Conservation (phyloP, 1,284 basidiomycete species). For the Leccinum ponderosum region DNA sequence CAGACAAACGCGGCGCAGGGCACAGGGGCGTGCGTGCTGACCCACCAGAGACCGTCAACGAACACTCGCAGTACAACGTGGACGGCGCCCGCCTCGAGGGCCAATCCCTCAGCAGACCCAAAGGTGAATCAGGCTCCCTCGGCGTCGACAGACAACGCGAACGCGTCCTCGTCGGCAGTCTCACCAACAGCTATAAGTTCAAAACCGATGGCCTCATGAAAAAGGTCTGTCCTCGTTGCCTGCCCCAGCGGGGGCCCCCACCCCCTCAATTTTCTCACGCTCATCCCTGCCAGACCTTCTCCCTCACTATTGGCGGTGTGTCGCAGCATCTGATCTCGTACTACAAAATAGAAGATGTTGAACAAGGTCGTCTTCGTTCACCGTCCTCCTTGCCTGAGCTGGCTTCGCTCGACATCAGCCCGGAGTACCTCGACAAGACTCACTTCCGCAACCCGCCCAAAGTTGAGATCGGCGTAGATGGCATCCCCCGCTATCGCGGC, state of each 20-base stretch:
- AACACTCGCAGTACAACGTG: constrained; percentile 35
- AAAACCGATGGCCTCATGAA: constrained; percentile 92
- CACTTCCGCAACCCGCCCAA: constrained; percentile 91
- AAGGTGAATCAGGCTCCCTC: constrained; percentile 47
- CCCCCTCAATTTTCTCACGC: constrained; percentile 21
- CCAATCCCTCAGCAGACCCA: constrained; percentile 61
- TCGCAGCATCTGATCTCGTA: constrained; percentile 96
- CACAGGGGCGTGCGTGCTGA: constrained; percentile 53
- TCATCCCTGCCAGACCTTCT: constrained; percentile 73
- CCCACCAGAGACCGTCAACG: constrained; percentile 31
- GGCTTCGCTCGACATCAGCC: constrained; percentile 81
- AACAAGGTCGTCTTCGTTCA: constrained; percentile 81
- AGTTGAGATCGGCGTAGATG: constrained; percentile 82
- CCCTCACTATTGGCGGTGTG: constrained; percentile 81
- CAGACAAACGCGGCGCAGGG: constrained; percentile 74
- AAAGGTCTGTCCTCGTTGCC: constrained; percentile 61
- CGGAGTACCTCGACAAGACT: constrained; percentile 87
- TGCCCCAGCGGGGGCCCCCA: neutral
- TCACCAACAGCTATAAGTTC: constrained; percentile 92
- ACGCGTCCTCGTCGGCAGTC: constrained; percentile 80
- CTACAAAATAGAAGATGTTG: constrained; percentile 92
- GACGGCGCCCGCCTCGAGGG: constrained; percentile 40
- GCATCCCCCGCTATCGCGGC: constrained; percentile 77
- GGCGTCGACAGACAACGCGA: constrained; percentile 72
- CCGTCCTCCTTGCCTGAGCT: constrained; percentile 91